These are phyloP conservation scores for Beta lomatogona DNA, from an alignment of 179 eudicot genomes.

Conservation along the genomic window DNA sequence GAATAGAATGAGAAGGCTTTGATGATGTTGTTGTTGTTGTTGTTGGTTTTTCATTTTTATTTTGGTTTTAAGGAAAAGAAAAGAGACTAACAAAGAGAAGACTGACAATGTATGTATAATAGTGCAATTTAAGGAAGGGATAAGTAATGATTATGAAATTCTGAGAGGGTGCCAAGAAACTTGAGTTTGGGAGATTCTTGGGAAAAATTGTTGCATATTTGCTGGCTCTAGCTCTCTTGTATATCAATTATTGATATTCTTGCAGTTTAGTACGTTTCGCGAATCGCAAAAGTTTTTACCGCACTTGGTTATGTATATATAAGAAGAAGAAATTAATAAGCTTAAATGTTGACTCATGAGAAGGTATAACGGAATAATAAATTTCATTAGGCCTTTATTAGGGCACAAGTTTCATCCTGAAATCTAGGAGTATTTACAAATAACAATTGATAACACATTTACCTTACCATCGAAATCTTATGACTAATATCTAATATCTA, in stretches of 20 bases:
- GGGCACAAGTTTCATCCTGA: too few relatives aligned
- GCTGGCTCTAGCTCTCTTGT: not conserved
- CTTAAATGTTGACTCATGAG: not conserved
- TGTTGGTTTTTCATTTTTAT: constrained; percentile 14
- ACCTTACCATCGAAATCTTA: too few relatives aligned
- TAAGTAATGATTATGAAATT: not conserved
- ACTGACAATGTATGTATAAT: constrained; percentile 6
- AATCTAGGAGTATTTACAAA: too few relatives aligned
- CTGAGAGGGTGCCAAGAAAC: constrained; percentile 3
- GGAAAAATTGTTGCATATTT: not conserved
- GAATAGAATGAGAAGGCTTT: not conserved
- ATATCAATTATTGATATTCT: not conserved
- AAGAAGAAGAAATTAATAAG: not conserved
- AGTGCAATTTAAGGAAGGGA: not conserved
- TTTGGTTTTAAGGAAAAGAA: too few relatives aligned
- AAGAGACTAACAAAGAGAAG: not conserved
- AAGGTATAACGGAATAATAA: not conserved
- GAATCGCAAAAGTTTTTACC: not conserved
- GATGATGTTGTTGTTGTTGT: not conserved
- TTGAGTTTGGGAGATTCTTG: constrained; percentile 31
- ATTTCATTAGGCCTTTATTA: not conserved
- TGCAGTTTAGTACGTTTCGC: not conserved
- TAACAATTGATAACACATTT: too few relatives aligned
- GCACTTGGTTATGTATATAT: not conserved
- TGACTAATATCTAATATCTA: too few relatives aligned